Conservation (phyloP, 192 early-diverging fungal genomes). For the Coemansia umbellata region DNA sequence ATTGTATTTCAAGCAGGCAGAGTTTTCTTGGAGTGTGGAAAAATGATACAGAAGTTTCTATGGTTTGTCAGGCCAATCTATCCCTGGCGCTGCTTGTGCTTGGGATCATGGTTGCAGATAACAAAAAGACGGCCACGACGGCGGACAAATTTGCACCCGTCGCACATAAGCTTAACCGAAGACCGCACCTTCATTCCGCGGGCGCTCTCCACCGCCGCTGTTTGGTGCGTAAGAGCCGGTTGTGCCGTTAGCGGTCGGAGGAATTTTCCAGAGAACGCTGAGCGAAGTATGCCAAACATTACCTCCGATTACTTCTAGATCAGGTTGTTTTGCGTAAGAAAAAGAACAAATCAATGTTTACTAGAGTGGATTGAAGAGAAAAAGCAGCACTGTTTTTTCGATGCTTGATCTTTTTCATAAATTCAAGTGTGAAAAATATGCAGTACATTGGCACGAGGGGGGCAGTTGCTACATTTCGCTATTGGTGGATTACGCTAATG, state of each 20-base stretch:
- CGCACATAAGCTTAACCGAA: conserved; percentile 86
- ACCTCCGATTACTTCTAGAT: neutral
- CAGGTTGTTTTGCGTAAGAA: no score
- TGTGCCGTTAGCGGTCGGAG: conserved; percentile 37
- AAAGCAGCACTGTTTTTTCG: neutral
- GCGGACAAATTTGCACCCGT: conserved; percentile 82
- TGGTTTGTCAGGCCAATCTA: no score
- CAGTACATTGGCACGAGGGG: no score
- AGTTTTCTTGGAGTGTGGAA: no score
- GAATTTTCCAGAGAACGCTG: conserved; percentile 18
- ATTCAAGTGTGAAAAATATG: no score
- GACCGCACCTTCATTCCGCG: conserved; percentile 86
- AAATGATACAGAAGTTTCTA: no score
- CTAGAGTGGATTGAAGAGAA: neutral
- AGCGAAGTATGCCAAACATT: conserved; percentile 35
- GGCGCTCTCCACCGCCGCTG: conserved; percentile 5
- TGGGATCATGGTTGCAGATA: conserved; percentile 84
- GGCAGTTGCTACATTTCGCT: no score
- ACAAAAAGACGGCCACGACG: conserved; percentile 83
- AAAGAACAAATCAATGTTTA: neutral
- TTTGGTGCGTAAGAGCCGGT: conserved; percentile 1
- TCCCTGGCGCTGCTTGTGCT: conserved; percentile 88
- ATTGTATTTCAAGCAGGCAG: no score
- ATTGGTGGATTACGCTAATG: no score
- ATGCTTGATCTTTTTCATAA: neutral